A percentile compares a stretch with the other conserved stretches of the same genome.
Evolutionary conservation across 164 flowering plant genomes (phyloP).

Genomic region (Nymphaea colorata): DNA sequence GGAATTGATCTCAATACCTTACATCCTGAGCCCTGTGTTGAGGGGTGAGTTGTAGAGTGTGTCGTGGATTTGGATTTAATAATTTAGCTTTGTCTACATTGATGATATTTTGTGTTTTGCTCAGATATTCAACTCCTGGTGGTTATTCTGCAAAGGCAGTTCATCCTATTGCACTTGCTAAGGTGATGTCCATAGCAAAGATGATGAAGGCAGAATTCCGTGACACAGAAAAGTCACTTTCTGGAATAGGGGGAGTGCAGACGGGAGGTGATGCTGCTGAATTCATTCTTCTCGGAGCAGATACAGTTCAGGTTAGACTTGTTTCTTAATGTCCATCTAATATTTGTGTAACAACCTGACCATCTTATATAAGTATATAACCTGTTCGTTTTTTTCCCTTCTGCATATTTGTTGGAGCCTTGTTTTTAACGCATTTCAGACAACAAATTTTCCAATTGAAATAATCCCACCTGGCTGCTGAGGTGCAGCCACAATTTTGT

Average conservation of each 20-base stretch:
- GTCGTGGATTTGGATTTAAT: background rate
- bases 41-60: conserved; percentile 49
- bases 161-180: conserved; percentile 95
- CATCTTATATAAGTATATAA: no score
- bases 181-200: conserved; percentile 88
- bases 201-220: conserved; percentile 82
- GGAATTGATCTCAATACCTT: conserved; percentile 84
- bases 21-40: conserved; percentile 97
- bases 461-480: no score
- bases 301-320: conserved; percentile 81
- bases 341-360: background rate
- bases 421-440: no score
- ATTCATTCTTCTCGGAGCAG: conserved; percentile 94
- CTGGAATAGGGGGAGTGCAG: conserved; percentile 98
- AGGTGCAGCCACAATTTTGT: no score
- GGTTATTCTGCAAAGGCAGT: conserved; percentile 96
- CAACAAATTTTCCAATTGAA: no score
- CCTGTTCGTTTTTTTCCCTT: no score
- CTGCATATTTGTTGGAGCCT: no score
- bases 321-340: background rate
- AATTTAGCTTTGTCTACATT: background rate
- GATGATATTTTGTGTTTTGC: conserved; percentile 1
- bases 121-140: conserved; percentile 95
- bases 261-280: conserved; percentile 96
- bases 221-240: conserved; percentile 52